Evolutionary conservation across 2,329 filamentous ascomycete species (phyloP).

Genomic region (Ascosphaera acerosa): DNA sequence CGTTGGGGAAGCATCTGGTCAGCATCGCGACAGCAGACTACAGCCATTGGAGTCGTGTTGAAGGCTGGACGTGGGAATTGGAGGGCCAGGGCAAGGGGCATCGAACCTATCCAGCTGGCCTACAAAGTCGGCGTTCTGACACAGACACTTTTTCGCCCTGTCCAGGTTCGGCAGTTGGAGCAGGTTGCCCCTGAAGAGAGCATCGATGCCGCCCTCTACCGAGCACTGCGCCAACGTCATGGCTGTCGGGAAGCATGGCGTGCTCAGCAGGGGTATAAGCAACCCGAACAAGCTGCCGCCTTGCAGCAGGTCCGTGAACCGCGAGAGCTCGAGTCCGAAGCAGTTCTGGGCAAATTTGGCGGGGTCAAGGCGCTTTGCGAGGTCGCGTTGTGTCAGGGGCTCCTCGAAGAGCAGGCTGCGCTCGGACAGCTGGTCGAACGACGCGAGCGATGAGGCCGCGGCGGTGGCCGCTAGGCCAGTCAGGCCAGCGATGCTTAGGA

Average conservation of each 20-base stretch:
- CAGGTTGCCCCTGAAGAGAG: neutral
- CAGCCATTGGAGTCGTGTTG: too few relatives aligned
- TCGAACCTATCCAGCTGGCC: neutral
- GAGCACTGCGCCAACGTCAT: neutral
- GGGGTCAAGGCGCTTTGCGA: neutral
- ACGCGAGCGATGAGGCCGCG: too few relatives aligned
- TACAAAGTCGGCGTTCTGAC: neutral
- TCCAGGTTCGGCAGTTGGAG: neutral
- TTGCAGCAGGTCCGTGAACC: neutral
- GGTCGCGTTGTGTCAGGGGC: neutral
- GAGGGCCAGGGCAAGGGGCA: too few relatives aligned
- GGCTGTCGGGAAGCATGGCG: constrained; percentile 1
- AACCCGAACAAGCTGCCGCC: neutral
- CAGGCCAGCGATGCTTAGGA: too few relatives aligned
- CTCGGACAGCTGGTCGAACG: too few relatives aligned
- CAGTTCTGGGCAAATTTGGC: neutral
- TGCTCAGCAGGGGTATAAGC: neutral
- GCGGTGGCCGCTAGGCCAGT: too few relatives aligned
- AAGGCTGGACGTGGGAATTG: too few relatives aligned
- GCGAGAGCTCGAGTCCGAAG: neutral
- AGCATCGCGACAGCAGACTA: too few relatives aligned
- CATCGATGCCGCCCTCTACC: neutral
- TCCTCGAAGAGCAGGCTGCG: too few relatives aligned
- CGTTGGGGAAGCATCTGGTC: too few relatives aligned
- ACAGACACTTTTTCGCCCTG: neutral